Evolutionary conservation across 257 asterid genomes (phyloP).

Genomic region (Dorcoceras hygrometricum): DNA sequence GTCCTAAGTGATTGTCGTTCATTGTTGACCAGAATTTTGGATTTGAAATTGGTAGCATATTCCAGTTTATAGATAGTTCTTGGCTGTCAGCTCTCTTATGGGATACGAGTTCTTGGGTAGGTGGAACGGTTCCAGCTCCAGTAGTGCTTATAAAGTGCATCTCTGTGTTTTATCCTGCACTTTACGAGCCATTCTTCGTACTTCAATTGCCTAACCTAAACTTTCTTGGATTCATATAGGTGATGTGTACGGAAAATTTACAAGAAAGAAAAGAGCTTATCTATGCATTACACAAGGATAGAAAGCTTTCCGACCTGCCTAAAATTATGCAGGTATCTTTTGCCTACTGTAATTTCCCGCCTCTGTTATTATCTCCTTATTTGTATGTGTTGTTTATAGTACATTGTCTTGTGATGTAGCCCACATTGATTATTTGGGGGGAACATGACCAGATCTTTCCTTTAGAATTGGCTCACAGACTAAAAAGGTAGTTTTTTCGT

Average conservation of each 20-base stretch:
- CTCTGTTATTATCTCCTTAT: not conserved
- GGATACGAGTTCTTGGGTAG: not conserved
- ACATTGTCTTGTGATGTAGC: constrained; percentile 35
- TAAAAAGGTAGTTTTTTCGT: constrained; percentile 43
- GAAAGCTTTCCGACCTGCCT: constrained; percentile 66
- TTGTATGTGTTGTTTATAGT: constrained; percentile 16
- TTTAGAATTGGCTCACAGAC: constrained; percentile 63
- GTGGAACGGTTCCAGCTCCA: not conserved
- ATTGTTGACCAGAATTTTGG: not conserved
- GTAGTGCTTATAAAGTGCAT: too few relatives aligned
- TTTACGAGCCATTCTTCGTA: not conserved
- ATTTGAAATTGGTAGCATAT: too few relatives aligned
- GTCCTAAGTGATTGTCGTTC: not conserved
- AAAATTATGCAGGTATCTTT: constrained; percentile 58
- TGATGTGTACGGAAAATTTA: constrained; percentile 65
- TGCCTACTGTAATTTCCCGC: not conserved
- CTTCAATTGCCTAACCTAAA: not conserved
- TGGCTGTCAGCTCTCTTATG: not conserved
- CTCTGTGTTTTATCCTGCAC: not conserved
- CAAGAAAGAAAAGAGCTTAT: constrained; percentile 75
- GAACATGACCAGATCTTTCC: constrained; percentile 77
- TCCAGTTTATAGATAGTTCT: not conserved
- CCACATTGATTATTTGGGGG: constrained; percentile 78
- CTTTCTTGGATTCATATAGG: constrained; percentile 35
- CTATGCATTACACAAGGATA: constrained; percentile 54